phyloP scores from a whole-genome alignment of 805 yeast genomes.

The Starmerella tilneyi region DNA sequence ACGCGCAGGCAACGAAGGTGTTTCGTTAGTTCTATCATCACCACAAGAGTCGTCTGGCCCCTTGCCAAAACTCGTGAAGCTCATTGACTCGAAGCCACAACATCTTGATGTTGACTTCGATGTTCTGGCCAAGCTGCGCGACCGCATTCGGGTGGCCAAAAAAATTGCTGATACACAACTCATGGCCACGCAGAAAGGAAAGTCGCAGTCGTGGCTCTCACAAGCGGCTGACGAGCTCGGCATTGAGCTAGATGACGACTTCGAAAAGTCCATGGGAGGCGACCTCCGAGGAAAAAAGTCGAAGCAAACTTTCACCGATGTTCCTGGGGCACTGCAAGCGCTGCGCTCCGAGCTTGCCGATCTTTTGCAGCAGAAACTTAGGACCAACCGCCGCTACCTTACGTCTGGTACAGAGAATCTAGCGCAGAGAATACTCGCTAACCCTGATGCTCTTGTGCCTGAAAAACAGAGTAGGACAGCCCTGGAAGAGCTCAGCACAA shows the following conservation, averaged over 20 bases:
- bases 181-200: conserved; percentile 42
- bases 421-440: conserved; percentile 28
- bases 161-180: conserved; percentile 65
- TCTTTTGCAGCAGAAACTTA: conserved; percentile 25
- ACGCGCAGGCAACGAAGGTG: conserved; percentile 87
- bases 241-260: conserved; percentile 55
- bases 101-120: conserved; percentile 68
- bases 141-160: conserved; percentile 57
- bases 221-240: conserved; percentile 93
- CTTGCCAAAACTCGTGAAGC: conserved; percentile 55
- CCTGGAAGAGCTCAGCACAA: conserved; percentile 19
- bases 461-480: conserved; percentile 23
- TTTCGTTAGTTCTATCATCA: conserved; percentile 84
- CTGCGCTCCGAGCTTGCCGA: conserved; percentile 25
- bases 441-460: conserved; percentile 20
- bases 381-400: conserved; percentile 27
- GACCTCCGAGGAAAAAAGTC: conserved; percentile 41
- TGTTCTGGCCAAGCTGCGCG: conserved; percentile 57
- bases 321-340: conserved; percentile 6
- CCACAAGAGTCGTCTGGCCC: conserved; percentile 93
- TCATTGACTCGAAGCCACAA: conserved; percentile 44
- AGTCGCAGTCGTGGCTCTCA: conserved; percentile 62
- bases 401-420: conserved; percentile 30
- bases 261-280: conserved; percentile 9
- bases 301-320: conserved; percentile 34